Base-by-base conservation (phyloP, 441 rosid species). In the Mallotus japonicus region DNA sequence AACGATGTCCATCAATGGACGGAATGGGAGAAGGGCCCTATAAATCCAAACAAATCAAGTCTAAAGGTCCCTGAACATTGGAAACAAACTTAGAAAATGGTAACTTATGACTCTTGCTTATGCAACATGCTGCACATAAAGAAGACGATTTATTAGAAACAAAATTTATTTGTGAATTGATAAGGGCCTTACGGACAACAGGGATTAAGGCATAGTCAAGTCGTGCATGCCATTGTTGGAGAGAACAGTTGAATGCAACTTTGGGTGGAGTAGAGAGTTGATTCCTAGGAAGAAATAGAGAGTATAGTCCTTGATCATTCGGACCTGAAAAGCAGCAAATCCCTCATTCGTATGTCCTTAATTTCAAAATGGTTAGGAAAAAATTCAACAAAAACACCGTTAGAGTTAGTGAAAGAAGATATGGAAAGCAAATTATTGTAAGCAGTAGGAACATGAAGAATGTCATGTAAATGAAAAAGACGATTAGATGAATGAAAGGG, bases 271-370 rank as follows among this genome's bases (percentile, higher is more conserved):
- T 6, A 34, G 6, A 11, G 2, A 5, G n/a, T 4, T 10, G 64
- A 0, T 1, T 0, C 0, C 4, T 1, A n/a, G 5, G 2, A 28
- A 1, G 13, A 4, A 60, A 4, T 1, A 4, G 2, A 17, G 10
- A 2, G 2, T 6, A 2, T 15, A 8, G 28, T 0, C 0, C 8
- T 1, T 10, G 9, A 60, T 32, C 64, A 16, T 60, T 60, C 0
- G 12, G 2, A 0, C 10, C 1, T 13, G 28, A 60, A 12, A 3
- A 32, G 13, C 28, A 13, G 32, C n/a, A 7, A 60, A 60, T 28
- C 28, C 28, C 14, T 28, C 64, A 4, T 28, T 14, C 3, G 64
- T 28, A 24, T 24, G 28, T 24, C 28, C 28, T 24, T 24, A 24
- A 24, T 24, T 24, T 24, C 28, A 24, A 24, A 24, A 24, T 24